Base-by-base conservation (phyloP, 164 flowering plant species). In the Dillenia turbinata region DNA sequence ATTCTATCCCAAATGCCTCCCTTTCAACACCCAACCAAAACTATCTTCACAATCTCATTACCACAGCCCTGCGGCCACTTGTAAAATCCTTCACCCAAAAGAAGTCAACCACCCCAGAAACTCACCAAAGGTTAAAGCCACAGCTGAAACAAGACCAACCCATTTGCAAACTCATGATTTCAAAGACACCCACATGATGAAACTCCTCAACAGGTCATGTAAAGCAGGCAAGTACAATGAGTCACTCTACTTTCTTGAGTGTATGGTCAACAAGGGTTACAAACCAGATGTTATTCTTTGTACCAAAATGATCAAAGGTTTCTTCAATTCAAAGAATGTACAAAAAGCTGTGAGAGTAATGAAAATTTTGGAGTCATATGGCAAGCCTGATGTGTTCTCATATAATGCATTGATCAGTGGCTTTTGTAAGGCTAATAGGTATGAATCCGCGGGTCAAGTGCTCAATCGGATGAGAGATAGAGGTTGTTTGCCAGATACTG, bases 301-400 rank as follows among this genome's bases (percentile, higher is more conserved):
- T 63, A 89, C 96, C n/a, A 92, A 82, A 79, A 79, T 92, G 50
- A 80, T 92, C 3, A 79, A 81, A 56, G 92, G 90, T 40, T 83
- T 85, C 52, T 81, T 81, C 62, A 76, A 57, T 50, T 61, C 66
- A 10, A 83, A 79, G 63, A 71, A 81, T 46, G 69, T 73, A 9
- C 72, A 71, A 8, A 92, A 84, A 47, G 92, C 92, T 5, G 47
- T 79, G 44, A 73, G 72, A 71, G 91, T 88, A 9, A 83, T 86
- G 89, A 75, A 81, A 10, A 83, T 88, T 56, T 71, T 88, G 74
- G 95, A 91, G 48, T 45, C 54, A 6, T 53, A 78, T 66, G 86
- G 91, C 1, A 81, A 83, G 9, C 95, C 93, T 24, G 96, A 88
- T 71, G 72, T 79, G 3, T 81, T 75, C 54, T 85, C 88, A 6